Evolutionary conservation across 768 basidiomycete species (phyloP).

Genomic region (Mycena olivaceomarginata): DNA sequence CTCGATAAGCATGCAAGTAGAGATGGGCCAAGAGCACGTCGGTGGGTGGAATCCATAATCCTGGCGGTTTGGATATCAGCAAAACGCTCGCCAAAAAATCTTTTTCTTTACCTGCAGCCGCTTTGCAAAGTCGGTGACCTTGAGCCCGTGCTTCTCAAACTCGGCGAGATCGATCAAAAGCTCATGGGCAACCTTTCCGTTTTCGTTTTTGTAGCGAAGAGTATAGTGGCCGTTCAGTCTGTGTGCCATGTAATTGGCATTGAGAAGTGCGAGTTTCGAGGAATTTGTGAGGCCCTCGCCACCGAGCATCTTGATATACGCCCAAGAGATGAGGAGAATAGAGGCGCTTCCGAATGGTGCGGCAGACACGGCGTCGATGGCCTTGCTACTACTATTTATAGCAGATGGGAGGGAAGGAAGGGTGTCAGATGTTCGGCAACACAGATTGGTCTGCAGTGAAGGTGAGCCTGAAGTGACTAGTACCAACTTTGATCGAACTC

Average conservation of each 20-base stretch:
- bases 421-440: slow-evolving; percentile 95
- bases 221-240: slow-evolving; percentile 90
- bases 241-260: slow-evolving; percentile 98
- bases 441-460: slow-evolving; percentile 84
- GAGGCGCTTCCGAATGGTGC: slow-evolving; percentile 97
- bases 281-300: slow-evolving; percentile 91
- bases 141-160: slow-evolving; percentile 92
- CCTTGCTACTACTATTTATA: slow-evolving; percentile 77
- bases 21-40: slow-evolving; percentile 98
- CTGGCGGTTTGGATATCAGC: slow-evolving; percentile 55
- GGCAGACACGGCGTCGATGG: slow-evolving; percentile 92
- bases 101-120: slow-evolving; percentile 83
- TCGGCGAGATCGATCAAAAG: slow-evolving; percentile 96
- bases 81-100: not conserved
- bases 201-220: slow-evolving; percentile 92
- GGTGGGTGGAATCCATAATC: slow-evolving; percentile 98
- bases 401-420: slow-evolving; percentile 93
- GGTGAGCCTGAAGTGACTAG: slow-evolving; percentile 8
- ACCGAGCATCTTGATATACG: slow-evolving; percentile 99
- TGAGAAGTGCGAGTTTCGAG: slow-evolving; percentile 92
- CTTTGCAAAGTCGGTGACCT: slow-evolving; percentile 98
- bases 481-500: slow-evolving; percentile 48
- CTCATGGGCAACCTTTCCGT: slow-evolving; percentile 96
- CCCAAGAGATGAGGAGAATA: slow-evolving; percentile 98
- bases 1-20: slow-evolving; percentile 98